Percentiles rank a stretch among this genome's conserved stretches.
phyloP scores from a whole-genome alignment of 2,329 filamentous ascomycete genomes.

The Nothopassalora personata region DNA sequence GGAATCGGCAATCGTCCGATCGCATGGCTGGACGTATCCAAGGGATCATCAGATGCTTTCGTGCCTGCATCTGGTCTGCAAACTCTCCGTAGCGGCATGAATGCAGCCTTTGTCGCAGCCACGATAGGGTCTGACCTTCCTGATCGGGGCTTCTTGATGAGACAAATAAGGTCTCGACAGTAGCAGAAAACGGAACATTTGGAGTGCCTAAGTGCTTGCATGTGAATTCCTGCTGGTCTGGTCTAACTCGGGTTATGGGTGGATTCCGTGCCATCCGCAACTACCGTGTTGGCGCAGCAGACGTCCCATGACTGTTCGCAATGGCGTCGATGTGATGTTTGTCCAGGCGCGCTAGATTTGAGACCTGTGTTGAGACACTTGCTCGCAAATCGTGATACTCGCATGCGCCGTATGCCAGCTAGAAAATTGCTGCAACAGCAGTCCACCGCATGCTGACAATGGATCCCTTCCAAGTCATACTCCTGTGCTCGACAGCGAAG shows the following conservation, averaged over 20 bases:
- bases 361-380: not conserved
- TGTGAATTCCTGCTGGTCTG: not conserved
- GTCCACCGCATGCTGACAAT: too few species aligned
- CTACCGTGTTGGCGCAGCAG: not conserved
- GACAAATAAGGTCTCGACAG: not conserved
- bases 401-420: too few species aligned
- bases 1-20: not conserved
- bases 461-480: too few species aligned
- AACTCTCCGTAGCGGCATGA: not conserved
- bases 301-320: not conserved
- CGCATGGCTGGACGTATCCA: not conserved
- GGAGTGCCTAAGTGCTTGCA: not conserved
- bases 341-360: not conserved
- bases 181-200: too few species aligned
- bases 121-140: not conserved
- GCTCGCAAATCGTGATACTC: not conserved
- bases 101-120: not conserved
- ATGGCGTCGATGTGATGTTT: not conserved
- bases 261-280: not conserved
- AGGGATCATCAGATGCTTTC: not conserved
- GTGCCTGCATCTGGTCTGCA: not conserved
- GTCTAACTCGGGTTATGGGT: not conserved
- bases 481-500: too few species aligned
- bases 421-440: too few species aligned
- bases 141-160: not conserved